phyloP scores from a whole-genome alignment of 345 rosid species.

The Eucalyptus cladocalyx region DNA sequence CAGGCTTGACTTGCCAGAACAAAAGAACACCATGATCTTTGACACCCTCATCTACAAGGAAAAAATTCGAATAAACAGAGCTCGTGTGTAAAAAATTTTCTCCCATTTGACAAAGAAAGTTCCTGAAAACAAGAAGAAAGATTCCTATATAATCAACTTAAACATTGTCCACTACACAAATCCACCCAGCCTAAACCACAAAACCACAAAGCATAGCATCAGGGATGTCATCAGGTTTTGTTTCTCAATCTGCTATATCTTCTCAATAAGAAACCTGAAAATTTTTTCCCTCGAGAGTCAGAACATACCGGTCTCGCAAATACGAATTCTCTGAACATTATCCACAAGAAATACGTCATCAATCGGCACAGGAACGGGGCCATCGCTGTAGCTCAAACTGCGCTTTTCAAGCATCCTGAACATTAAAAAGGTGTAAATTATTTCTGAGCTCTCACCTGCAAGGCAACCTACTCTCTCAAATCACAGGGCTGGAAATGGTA shows the following conservation, averaged over 20 bases:
- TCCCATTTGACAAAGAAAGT: not conserved
- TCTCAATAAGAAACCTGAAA: not conserved
- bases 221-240: not conserved
- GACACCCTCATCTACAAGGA: conserved; percentile 63
- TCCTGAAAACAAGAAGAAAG: not conserved
- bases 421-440: not conserved
- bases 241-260: not conserved
- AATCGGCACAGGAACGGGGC: conserved; percentile 57
- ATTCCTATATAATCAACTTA: not conserved
- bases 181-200: not conserved
- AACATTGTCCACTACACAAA: not conserved
- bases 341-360: conserved; percentile 61
- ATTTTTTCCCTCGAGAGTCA: not conserved
- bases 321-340: conserved; percentile 58
- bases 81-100: not conserved
- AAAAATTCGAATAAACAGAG: not conserved
- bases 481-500: not conserved
- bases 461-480: not conserved
- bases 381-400: conserved; percentile 83
- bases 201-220: not conserved
- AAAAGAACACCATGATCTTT: conserved; percentile 67
- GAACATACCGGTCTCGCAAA: conserved; percentile 69
- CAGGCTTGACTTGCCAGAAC: conserved; percentile 97
- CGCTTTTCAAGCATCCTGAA: conserved; percentile 85
- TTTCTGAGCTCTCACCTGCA: not conserved